Base-by-base conservation (phyloP, 176 grass and related monocot genomes). In the Metroxylon sagu region DNA sequence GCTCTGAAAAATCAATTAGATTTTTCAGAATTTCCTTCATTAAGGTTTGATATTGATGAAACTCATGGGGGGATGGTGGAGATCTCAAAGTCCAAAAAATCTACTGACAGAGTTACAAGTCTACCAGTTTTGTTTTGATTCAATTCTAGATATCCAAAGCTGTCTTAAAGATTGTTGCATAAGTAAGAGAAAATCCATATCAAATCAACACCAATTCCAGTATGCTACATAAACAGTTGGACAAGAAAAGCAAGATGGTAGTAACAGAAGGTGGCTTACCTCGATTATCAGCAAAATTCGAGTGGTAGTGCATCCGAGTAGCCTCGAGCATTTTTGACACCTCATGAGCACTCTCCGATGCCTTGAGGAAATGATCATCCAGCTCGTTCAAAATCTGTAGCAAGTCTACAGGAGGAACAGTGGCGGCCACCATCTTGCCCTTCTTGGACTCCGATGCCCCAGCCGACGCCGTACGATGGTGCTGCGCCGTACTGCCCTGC, bases 241-340 rank as follows among this genome's bases (percentile, higher is more conserved):
- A 43, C n/a, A 56, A 48, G 66, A 76, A 2, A 56, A 64, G 17
- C 16, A 49, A 21, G 18, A 55, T 61, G 62, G 53, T 77, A 71
- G 50, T 49, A 50, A 55, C 67, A 54, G 6, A 75, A 39, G 25
- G 52, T 67, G 23, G 79, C 74, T 74, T 82, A 59, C 92, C 92
- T 91, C 83, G 78, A 66, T 75, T 91, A 14, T 90, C 92, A 31
- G 87, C 92, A 72, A 85, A 89, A 71, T 97, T 97, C 25, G 87
- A 91, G 67, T 97, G 92, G 69, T 91, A 97, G 85, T 97, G 87
- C 92, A 97, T 76, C 49, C 86, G 67, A 48, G 87, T 81, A 26
- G 92, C 87, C 78, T 97, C 92, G 48, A 97, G 83, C 64, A 85
- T 91, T 68, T 91, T 97, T 14, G 77, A 79, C 19, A 97, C 92